Conservation (phyloP, 75 land plant genomes). For the Cunninghamia lanceolata region DNA sequence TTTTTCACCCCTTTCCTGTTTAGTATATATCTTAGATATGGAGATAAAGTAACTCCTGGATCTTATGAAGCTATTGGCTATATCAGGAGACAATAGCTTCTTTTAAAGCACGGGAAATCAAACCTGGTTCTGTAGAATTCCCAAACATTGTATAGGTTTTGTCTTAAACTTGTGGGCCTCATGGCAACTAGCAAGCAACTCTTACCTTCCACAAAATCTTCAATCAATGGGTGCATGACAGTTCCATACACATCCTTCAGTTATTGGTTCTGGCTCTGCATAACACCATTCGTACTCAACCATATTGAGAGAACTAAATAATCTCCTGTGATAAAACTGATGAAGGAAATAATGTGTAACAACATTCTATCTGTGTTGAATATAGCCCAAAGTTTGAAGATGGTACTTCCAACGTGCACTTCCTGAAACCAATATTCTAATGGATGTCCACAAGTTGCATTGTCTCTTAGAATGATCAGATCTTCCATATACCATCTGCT, state of each 20-base stretch:
- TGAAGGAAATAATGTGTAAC: too few relatives aligned
- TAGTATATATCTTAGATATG: constrained; percentile 65
- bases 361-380: too few relatives aligned
- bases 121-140: constrained; percentile 45
- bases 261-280: too few relatives aligned
- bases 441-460: too few relatives aligned
- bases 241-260: constrained; percentile 54
- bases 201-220: constrained; percentile 51
- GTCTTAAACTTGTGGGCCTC: constrained; percentile 73
- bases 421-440: too few relatives aligned
- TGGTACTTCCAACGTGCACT: too few relatives aligned
- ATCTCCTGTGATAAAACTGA: too few relatives aligned
- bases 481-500: too few relatives aligned
- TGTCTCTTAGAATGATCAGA: too few relatives aligned
- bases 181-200: constrained; percentile 61
- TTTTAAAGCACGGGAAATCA: constrained; percentile 49
- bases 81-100: constrained; percentile 23
- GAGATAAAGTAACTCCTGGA: constrained; percentile 34
- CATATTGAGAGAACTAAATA: too few relatives aligned
- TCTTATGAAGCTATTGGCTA: neutral
- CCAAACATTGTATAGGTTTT: constrained; percentile 81
- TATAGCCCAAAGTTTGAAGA: too few relatives aligned
- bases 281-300: too few relatives aligned
- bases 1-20: constrained; percentile 52
- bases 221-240: constrained; percentile 46